Percentiles rank a stretch among this genome's conserved stretches.
These are phyloP conservation scores for Annulohypoxylon stygium DNA, from an alignment of 495 filamentous ascomycete species.

Conservation along the genomic window DNA sequence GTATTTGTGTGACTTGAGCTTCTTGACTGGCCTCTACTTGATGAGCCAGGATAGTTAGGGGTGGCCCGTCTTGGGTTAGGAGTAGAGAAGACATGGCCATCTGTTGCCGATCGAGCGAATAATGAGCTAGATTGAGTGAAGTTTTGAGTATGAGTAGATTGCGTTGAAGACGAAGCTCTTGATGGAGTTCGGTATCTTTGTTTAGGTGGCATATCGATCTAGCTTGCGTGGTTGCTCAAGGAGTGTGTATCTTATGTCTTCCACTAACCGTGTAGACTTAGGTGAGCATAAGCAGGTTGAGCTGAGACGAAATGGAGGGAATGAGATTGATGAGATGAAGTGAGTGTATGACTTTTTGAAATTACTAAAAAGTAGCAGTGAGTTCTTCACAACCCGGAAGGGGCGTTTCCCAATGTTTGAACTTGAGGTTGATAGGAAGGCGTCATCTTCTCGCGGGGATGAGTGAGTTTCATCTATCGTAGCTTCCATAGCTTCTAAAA, in stretches of 20 bases:
- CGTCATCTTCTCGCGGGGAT: not conserved
- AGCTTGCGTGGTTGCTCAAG: too few species aligned
- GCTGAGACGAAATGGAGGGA: not conserved
- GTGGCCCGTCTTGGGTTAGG: conserved; percentile 20
- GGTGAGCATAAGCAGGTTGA: not conserved
- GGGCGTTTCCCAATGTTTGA: conserved; percentile 4
- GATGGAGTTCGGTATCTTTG: conserved; percentile 39
- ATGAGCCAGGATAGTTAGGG: conserved; percentile 22
- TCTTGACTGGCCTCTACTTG: conserved; percentile 27
- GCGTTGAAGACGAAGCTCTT: conserved; percentile 20
- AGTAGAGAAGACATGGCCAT: conserved; percentile 39
- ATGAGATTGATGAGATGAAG: too few species aligned
- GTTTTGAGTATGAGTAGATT: conserved; percentile 18
- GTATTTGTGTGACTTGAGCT: conserved; percentile 23
- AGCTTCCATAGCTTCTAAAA: not conserved
- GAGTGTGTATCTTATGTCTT: not conserved
- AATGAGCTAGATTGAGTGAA: conserved; percentile 38
- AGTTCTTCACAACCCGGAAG: not conserved
- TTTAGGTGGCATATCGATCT: conserved; percentile 26
- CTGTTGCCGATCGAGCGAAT: conserved; percentile 22
- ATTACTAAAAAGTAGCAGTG: too few species aligned
- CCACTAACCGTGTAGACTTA: not conserved
- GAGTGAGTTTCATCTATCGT: not conserved
- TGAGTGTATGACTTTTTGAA: not conserved
- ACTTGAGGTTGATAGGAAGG: not conserved